Evolutionary conservation across 192 early-diverging fungal species (phyloP).

Genomic region (Ambispora gerdemannii): DNA sequence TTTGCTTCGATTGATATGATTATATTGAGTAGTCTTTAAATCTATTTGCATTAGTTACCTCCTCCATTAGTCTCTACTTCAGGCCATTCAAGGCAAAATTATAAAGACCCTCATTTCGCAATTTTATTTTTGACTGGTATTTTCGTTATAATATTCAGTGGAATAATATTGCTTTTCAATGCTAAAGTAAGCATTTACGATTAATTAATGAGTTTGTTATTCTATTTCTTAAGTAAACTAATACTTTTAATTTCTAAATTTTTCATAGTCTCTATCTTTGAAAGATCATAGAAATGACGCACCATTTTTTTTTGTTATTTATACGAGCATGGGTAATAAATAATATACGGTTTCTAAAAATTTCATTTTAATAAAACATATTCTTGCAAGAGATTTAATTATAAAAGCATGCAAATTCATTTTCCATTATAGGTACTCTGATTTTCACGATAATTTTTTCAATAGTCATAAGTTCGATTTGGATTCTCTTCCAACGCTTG

Average conservation of each 20-base stretch:
- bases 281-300: background rate
- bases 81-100: constrained; percentile 34
- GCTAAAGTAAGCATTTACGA: constrained; percentile 45
- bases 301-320: constrained; percentile 14
- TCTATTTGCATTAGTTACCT: constrained; percentile 14
- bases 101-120: constrained; percentile 51
- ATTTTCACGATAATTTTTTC: constrained; percentile 36
- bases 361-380: no score
- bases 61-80: background rate
- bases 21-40: background rate
- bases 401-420: no score
- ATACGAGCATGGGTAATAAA: background rate
- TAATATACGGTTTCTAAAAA: no score
- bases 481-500: constrained; percentile 40
- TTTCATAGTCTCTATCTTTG: background rate
- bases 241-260: background rate
- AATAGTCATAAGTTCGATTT: constrained; percentile 31
- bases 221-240: background rate
- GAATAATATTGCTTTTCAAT: constrained; percentile 47
- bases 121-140: constrained; percentile 40
- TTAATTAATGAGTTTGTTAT: background rate
- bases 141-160: constrained; percentile 39
- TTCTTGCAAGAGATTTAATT: no score
- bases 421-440: constrained; percentile 30
- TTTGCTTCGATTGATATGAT: background rate